Evolutionary conservation across 768 basidiomycete species (phyloP).

Genomic region (Phlegmacium glaucopus): DNA sequence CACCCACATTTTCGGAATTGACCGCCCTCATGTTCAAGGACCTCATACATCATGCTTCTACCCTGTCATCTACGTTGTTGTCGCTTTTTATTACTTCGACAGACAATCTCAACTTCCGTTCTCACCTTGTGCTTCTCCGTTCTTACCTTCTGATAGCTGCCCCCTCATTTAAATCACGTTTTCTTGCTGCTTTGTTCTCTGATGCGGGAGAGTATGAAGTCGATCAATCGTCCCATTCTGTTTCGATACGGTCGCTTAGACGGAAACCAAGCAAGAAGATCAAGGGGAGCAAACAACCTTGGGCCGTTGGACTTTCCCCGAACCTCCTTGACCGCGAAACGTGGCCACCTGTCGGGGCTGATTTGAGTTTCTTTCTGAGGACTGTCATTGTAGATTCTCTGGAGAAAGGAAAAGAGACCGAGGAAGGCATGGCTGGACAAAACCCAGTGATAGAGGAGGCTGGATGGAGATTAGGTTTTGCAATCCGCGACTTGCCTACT

Average conservation of each 20-base stretch:
- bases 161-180: slow-evolving; percentile 67
- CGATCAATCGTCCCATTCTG: slow-evolving; percentile 30
- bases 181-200: slow-evolving; percentile 73
- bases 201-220: slow-evolving; percentile 55
- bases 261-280: slow-evolving; percentile 23
- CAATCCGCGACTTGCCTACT: slow-evolving; percentile 67
- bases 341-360: slow-evolving; percentile 88
- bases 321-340: slow-evolving; percentile 67
- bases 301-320: slow-evolving; percentile 73
- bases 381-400: slow-evolving; percentile 85
- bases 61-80: slow-evolving; percentile 66
- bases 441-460: slow-evolving; percentile 53
- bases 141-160: slow-evolving; percentile 75
- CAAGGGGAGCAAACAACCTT: slow-evolving; percentile 30
- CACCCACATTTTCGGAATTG: slow-evolving; percentile 62
- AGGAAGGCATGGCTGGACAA: slow-evolving; percentile 8
- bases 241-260: slow-evolving; percentile 32
- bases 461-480: slow-evolving; percentile 78
- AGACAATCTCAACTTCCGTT: slow-evolving; percentile 62
- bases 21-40: slow-evolving; percentile 60
- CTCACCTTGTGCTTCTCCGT: slow-evolving; percentile 66
- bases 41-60: slow-evolving; percentile 57
- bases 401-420: slow-evolving; percentile 34
- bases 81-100: slow-evolving; percentile 59
- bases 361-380: slow-evolving; percentile 78